These are phyloP conservation scores for Penicillium goetzii DNA, from an alignment of 495 filamentous ascomycete genomes.

Conservation along the genomic window DNA sequence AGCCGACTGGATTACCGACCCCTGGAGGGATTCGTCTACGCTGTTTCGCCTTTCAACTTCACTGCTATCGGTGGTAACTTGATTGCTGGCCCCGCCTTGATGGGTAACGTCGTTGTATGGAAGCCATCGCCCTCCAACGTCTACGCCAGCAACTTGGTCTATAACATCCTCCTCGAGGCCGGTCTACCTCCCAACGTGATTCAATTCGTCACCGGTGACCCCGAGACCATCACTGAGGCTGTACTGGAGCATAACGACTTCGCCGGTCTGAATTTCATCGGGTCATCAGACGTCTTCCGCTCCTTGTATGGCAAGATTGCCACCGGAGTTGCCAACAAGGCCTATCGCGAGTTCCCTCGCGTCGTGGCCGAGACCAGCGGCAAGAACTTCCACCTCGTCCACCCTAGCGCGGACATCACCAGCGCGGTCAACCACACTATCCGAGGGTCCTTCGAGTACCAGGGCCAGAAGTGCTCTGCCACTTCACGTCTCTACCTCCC, in stretches of 20 bases:
- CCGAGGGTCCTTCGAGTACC: constrained; percentile 86
- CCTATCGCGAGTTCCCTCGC: constrained; percentile 75
- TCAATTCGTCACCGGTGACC: constrained; percentile 81
- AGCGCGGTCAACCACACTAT: constrained; percentile 83
- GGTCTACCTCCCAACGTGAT: constrained; percentile 80
- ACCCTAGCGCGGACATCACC: constrained; percentile 69
- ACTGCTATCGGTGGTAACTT: constrained; percentile 84
- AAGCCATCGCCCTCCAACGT: constrained; percentile 82
- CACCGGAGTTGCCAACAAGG: constrained; percentile 65
- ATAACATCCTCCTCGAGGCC: constrained; percentile 86
- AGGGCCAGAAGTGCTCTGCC: constrained; percentile 88
- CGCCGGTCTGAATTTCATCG: constrained; percentile 79
- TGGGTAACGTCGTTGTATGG: constrained; percentile 90
- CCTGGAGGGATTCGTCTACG: constrained; percentile 86
- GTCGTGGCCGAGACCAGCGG: constrained; percentile 87
- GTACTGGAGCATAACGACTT: constrained; percentile 72
- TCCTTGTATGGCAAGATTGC: constrained; percentile 73
- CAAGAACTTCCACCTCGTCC: constrained; percentile 90
- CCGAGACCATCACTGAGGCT: constrained; percentile 69
- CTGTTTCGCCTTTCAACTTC: constrained; percentile 88
- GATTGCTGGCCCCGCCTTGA: constrained; percentile 69
- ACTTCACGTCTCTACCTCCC: constrained; percentile 78
- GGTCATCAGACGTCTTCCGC: constrained; percentile 80
- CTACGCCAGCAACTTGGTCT: constrained; percentile 72
- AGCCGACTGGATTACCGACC: constrained; percentile 78